These are phyloP conservation scores for Venturia aucupariae DNA, from an alignment of 2,329 filamentous ascomycete genomes.

Conservation along the genomic window DNA sequence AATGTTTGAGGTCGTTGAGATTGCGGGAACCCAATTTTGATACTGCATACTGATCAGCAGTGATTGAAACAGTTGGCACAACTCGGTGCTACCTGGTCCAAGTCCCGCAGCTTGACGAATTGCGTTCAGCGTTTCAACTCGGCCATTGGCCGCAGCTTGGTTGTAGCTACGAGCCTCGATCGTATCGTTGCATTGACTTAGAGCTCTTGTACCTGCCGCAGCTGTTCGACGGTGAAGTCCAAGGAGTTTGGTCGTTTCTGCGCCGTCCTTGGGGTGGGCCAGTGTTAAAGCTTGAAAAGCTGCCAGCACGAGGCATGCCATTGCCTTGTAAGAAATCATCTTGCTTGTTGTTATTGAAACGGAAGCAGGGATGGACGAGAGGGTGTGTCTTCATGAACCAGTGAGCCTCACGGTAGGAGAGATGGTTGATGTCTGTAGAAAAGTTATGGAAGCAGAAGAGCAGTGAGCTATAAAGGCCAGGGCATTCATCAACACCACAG, in stretches of 20 bases:
- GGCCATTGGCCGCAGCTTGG: neutral
- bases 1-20: neutral
- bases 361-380: neutral
- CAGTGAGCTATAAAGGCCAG: neutral
- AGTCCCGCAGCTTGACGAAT: neutral
- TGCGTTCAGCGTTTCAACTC: neutral
- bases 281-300: neutral
- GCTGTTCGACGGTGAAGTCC: neutral
- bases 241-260: neutral
- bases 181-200: neutral
- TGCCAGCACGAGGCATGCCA: neutral
- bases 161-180: neutral
- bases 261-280: neutral
- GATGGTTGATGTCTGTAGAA: neutral
- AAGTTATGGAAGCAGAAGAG: neutral
- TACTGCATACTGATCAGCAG: neutral
- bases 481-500: neutral
- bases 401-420: neutral
- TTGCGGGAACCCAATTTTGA: neutral
- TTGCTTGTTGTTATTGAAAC: neutral
- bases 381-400: neutral
- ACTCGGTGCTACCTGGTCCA: too few relatives aligned
- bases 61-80: neutral
- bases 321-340: neutral
- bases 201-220: neutral